These are phyloP conservation scores for Penicillium expansum DNA, from an alignment of 2,329 filamentous ascomycete genomes.

Conservation along the genomic window DNA sequence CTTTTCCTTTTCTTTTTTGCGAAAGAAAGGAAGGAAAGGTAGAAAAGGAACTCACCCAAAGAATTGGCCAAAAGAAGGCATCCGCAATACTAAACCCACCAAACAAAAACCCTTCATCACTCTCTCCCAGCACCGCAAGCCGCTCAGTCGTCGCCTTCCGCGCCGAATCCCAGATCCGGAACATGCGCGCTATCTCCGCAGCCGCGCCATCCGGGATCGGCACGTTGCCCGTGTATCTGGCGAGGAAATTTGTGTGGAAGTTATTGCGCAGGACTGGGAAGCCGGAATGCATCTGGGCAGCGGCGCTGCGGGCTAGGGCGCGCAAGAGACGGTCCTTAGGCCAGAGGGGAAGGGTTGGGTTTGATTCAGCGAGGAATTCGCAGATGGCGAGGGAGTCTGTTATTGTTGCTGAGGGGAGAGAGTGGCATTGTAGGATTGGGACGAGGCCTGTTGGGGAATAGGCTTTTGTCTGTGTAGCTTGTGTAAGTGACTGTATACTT, in stretches of 20 bases:
- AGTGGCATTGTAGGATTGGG: constrained; percentile 27
- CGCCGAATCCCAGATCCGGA: constrained; percentile 30
- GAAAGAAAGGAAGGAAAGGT: background rate
- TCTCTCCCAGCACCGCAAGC: constrained; percentile 23
- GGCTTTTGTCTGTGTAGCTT: constrained; percentile 18
- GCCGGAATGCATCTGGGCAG: constrained; percentile 38
- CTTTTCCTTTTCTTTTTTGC: background rate
- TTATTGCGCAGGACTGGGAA: constrained; percentile 26
- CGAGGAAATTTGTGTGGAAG: constrained; percentile 33
- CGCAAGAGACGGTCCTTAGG: constrained; percentile 33
- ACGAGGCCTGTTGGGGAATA: constrained; percentile 32
- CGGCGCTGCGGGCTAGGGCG: constrained; percentile 32
- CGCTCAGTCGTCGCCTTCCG: constrained; percentile 24
- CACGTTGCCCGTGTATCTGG: constrained; percentile 31
- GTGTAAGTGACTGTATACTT: background rate
- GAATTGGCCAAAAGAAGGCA: constrained; percentile 40
- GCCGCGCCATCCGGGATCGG: constrained; percentile 25
- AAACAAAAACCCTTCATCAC: constrained; percentile 38
- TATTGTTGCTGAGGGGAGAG: constrained; percentile 23
- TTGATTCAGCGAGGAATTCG: constrained; percentile 35
- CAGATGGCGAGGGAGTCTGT: constrained; percentile 35
- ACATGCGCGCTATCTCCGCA: constrained; percentile 26
- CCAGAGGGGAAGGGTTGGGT: constrained; percentile 32
- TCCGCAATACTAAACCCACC: constrained; percentile 40
- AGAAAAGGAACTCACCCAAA: constrained; percentile 33